Evolutionary conservation across 345 rosid species (phyloP).

Genomic region (Crucihimalaya himalaica): DNA sequence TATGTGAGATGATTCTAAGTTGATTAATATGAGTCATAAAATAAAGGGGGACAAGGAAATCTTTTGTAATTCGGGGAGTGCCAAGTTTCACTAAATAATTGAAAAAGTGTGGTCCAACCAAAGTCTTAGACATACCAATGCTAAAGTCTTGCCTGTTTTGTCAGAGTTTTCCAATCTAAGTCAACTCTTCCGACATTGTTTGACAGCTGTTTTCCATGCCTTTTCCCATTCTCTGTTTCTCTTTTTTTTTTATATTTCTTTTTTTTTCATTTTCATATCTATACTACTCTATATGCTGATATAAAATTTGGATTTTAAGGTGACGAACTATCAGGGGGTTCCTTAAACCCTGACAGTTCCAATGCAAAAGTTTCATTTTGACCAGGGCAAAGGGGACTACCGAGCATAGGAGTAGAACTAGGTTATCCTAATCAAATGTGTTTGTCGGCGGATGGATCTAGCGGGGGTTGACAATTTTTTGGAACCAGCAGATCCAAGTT

Average conservation of each 20-base stretch:
- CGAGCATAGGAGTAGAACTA: too few relatives aligned
- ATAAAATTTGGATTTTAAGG: too few relatives aligned
- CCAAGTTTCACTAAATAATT: slow-evolving; percentile 21
- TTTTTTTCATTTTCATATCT: not conserved
- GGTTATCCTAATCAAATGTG: too few relatives aligned
- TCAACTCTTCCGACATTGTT: slow-evolving; percentile 37
- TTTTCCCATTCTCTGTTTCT: not conserved
- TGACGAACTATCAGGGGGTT: too few relatives aligned
- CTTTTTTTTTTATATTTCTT: not conserved
- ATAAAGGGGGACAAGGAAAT: slow-evolving; percentile 26
- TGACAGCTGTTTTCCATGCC: slow-evolving; percentile 36
- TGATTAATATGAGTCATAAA: not conserved
- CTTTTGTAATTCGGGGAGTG: slow-evolving; percentile 26
- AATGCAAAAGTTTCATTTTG: too few relatives aligned
- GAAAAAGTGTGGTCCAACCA: slow-evolving; percentile 36
- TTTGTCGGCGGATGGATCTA: too few relatives aligned
- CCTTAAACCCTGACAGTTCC: too few relatives aligned
- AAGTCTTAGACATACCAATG: slow-evolving; percentile 28
- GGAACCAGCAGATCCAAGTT: too few relatives aligned
- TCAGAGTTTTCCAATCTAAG: slow-evolving; percentile 26
- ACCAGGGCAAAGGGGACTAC: too few relatives aligned
- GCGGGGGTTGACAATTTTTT: too few relatives aligned
- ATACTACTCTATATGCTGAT: too few relatives aligned
- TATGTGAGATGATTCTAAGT: not conserved
- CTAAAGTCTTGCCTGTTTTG: slow-evolving; percentile 24